Evolutionary conservation across 176 grass and related monocot species (phyloP), one percentile per base, ranked within the genome.

Genomic region (Oryza meyeriana): DNA sequence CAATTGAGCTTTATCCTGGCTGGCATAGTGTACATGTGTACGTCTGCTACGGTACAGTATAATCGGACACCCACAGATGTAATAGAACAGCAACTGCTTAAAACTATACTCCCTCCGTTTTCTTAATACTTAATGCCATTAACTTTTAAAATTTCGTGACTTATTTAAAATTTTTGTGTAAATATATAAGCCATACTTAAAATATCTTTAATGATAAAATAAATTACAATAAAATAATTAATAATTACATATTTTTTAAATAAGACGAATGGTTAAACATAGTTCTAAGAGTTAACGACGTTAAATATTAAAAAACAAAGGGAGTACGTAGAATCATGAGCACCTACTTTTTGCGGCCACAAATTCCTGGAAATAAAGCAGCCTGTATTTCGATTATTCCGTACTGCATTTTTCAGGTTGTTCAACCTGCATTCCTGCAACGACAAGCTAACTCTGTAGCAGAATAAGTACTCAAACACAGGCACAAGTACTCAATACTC

Each of bases 281-380:
- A n/a, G n/a, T n/a, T n/a, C n/a, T n/a, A n/a, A n/a, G n/a, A n/a
- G n/a, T n/a, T n/a, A n/a, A n/a, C n/a, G n/a, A n/a, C n/a, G n/a
- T n/a, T n/a, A n/a, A n/a, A n/a, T n/a, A n/a, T n/a, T n/a, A n/a
- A n/a, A n/a, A n/a, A n/a, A n/a, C n/a, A n/a, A n/a, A n/a, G n/a
- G n/a, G n/a, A n/a, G 5, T 52, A 20, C 18, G 77, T 41, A 48
- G 28, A 79, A 25, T 34, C 25, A 47, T 20, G 39, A 31, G 10
- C 64, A 24, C 42, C 40, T 8, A 27, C 64, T 36, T 59, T 75
- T 6, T 17, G 31, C 18, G 6, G 5, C 73, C 57, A 36, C 24
- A 71, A 61, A 59, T 71, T 71, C 17, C 24, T 71, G 48, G 14
- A 61, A 61, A n/a, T 29, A 30, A 81, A 61, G 64, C 78, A 12